Base-by-base conservation (phyloP, 805 yeast species). In the Suhomyces faveliae region DNA sequence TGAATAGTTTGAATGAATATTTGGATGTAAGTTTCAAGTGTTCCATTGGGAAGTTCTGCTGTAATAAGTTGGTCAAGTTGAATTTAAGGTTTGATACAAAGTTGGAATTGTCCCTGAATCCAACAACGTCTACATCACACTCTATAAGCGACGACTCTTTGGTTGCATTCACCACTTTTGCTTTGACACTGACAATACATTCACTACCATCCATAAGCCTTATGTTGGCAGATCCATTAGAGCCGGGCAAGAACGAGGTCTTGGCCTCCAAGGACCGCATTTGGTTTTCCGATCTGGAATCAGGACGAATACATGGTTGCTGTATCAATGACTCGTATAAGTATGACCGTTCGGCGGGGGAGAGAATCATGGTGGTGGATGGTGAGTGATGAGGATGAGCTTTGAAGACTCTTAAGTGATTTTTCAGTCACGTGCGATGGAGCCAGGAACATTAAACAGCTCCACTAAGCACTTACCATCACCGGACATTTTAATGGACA, bases 221-320 rank as follows among this genome's bases (percentile, higher is more conserved):
- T 15, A 92, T 80, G 68, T 96, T 78, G 0, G 97, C 86, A 2
- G 97, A 90, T 11, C 99, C 99, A 67, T 92, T 89, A 3, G 97
- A 87, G 44, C 84, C 80, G 0, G 96, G 94, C 50, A 94, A 73
- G 57, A 92, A 86, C 43, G 85, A 85, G 6, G 88, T 82, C 11
- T 81, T 82, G 3, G 96, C 87, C 60, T 89, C 95, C 41, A 94
- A 67, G 0, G 97, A 96, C 54, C 97, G 77, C 60, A 87, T 87
- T 64, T 90, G 97, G 49, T 77, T 71, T 11, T 73, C 73, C 6
- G 74, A 68, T 58, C 99, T 78, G 0, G 96, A 87, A 64, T 94
- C 99, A 2, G 97, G 95, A 51, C 99, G 79, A 25, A 84, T 73
- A 4, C 86, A 80, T 0, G 91, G 85, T 2, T 60, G 49, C 11